Percentiles rank a stretch among this genome's conserved stretches.
These are phyloP conservation scores for Trametes sanguinea DNA, from an alignment of 768 basidiomycete genomes.

Conservation along the genomic window DNA sequence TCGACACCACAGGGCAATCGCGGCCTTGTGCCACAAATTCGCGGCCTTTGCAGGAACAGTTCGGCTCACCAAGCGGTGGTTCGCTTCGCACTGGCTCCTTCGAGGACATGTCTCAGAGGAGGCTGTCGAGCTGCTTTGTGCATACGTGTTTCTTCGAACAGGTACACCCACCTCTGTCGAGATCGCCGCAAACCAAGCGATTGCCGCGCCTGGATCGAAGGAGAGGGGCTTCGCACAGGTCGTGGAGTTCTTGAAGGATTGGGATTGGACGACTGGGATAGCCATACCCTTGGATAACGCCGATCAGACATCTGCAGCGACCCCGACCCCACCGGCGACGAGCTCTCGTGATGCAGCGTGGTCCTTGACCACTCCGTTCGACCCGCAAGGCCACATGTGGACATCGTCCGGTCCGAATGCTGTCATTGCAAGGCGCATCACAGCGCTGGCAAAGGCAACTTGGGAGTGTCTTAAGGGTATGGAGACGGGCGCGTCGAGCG, in stretches of 20 bases:
- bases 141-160: constrained; percentile 70
- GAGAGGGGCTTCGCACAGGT: constrained; percentile 79
- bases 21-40: constrained; percentile 76
- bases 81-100: constrained; percentile 87
- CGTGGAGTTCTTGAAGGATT: constrained; percentile 71
- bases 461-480: constrained; percentile 57
- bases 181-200: constrained; percentile 38
- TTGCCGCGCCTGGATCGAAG: constrained; percentile 67
- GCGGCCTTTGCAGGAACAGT: constrained; percentile 82
- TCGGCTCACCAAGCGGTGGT: constrained; percentile 90
- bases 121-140: constrained; percentile 83
- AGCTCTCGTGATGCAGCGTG: constrained; percentile 43
- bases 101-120: constrained; percentile 72
- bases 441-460: constrained; percentile 74
- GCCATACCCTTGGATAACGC: constrained; percentile 71
- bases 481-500: constrained; percentile 51
- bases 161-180: constrained; percentile 34
- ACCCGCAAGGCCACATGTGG: constrained; percentile 77
- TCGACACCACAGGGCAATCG: constrained; percentile 81
- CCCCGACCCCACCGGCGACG: not conserved
- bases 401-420: constrained; percentile 64
- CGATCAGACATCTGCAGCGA: constrained; percentile 32
- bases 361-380: constrained; percentile 78
- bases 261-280: constrained; percentile 80
- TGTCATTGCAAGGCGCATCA: constrained; percentile 73